Percentiles rank a stretch among this genome's conserved stretches.
These are phyloP conservation scores for Carex sylvatica DNA, from an alignment of 202 grass and related monocot species.

Conservation along the genomic window DNA sequence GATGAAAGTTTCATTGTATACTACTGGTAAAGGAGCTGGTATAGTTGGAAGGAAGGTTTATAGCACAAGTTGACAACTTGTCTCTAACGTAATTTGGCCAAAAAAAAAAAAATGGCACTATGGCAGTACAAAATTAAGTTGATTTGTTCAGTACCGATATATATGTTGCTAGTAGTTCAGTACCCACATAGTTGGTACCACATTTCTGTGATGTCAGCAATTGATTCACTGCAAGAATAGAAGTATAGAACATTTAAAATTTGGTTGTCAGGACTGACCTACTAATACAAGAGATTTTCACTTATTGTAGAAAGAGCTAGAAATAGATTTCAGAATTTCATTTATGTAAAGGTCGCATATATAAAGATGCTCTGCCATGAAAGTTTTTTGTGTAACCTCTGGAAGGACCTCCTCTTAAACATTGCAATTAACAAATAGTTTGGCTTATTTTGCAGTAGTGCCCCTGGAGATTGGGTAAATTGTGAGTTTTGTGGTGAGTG, in stretches of 20 bases:
- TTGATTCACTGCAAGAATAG: neutral
- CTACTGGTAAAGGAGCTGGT: neutral
- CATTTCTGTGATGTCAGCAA: neutral
- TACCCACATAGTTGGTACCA: neutral
- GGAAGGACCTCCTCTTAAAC: neutral
- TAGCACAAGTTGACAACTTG: neutral
- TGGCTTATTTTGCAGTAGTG: slow-evolving; percentile 42
- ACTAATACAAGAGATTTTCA: too few species aligned
- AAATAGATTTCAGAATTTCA: too few species aligned
- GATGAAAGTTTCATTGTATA: neutral
- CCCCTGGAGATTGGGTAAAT: slow-evolving; percentile 63
- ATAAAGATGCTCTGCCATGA: neutral
- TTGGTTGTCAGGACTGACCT: too few species aligned
- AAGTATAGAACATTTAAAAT: too few species aligned
- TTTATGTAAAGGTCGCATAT: too few species aligned
- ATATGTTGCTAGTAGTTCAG: neutral
- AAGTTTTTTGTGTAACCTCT: neutral
- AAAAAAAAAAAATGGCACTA: too few species aligned
- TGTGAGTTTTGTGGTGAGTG: slow-evolving; percentile 66
- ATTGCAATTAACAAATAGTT: neutral
- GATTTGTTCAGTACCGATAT: neutral
- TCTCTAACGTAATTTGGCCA: neutral
- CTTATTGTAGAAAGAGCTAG: too few species aligned
- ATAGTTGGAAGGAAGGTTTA: too few species aligned
- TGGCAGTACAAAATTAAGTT: neutral